Evolutionary conservation across 441 rosid species (phyloP), one percentile per base, ranked within the genome.

Genomic region (Flueggea neowawraea): DNA sequence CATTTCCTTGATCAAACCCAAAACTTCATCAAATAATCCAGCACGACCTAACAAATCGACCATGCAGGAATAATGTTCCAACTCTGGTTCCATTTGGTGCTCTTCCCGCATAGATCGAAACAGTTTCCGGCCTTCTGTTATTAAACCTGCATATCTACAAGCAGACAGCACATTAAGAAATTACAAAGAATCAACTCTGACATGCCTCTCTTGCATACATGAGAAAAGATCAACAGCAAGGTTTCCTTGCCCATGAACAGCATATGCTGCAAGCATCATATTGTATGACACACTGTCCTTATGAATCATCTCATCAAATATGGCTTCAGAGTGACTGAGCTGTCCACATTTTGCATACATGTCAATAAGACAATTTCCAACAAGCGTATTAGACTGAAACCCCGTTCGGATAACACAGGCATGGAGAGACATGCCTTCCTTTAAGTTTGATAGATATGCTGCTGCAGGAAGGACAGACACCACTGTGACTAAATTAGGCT

Each of bases 31-130:
- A 1, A 87, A 68, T 65, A 78, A 72, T 67, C 96, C 98, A 12
- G 89, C 95, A 41, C 95, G 84, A 39, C 96, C 95, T 57, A 91
- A 78, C 79, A 89, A 75, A 78, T 90, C 98, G 49, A 88, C 89
- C 85, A 83, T 69, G 66, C 88, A 90, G 65, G 87, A 90, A 62
- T 86, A 76, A 74, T 90, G 97, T 64, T 88, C 96, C 57, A 82
- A 69, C 50, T 78, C 78, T 16, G 90, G 90, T 52, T 75, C 63
- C 69, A 88, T 52, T 48, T 76, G 60, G 58, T 78, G 79, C 31
- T 75, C 69, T 62, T 70, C 61, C 47, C 47, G 57, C 94, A 92
- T 86, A 75, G 74, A 84, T 55, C 75, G 63, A 71, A 78, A 90
- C 52, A 80, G 62, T n/a, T 2, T 62, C 45, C 70, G 84, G 39